Base-by-base conservation (phyloP, 1,139 yeast species). In the Blastobotrys malaysiensis region DNA sequence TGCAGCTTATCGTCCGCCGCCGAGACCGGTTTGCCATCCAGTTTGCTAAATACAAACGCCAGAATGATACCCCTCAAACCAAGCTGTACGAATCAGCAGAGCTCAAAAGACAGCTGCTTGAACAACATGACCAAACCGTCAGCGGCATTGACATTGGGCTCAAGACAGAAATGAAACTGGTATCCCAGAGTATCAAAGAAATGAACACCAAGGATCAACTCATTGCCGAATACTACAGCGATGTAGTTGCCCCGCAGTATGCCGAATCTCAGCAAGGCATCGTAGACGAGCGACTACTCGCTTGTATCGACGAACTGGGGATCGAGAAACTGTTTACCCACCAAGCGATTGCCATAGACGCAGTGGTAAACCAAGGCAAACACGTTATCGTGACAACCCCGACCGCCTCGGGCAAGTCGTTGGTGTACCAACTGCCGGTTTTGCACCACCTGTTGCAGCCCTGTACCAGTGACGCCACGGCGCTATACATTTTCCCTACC, bases 391-490 rank as follows among this genome's bases (percentile, higher is more conserved):
- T 91, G 0, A 85, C 96, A 19, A 95, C 99, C 0, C 83, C 97
- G 0, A 93, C 99, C 0, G 89, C 97, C 0, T 89, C 97, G 0
- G 99, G 99, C 46, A 93, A 93, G 63, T 90, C 98, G 0, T 73
- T 93, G 53, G 86, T 95, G 31, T 93, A 90, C 65, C 99, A 93
- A 69, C 71, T 90, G 1, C 96, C 98, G 0, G 88, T 93, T 3
- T 69, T 91, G 73, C 77, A 52, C 70, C 76, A 3, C 63, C 83
- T 4, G 72, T 76, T 39, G 61, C 65, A 5, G 79, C 81, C 53
- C 79, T 80, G 3, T 24, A 43, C 11, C 45, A 47, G 16, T 9
- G 77, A 80, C 5, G 71, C 87, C 0, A 87, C 96, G 0, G 89
- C 96, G 2, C 77, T 95, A 73, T 89, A 88, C 63, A 83, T 93